Evolutionary conservation across 192 early-diverging fungal genomes (phyloP), one percentile per base, ranked within the genome.

Genomic region (Powellomyces hirtus): DNA sequence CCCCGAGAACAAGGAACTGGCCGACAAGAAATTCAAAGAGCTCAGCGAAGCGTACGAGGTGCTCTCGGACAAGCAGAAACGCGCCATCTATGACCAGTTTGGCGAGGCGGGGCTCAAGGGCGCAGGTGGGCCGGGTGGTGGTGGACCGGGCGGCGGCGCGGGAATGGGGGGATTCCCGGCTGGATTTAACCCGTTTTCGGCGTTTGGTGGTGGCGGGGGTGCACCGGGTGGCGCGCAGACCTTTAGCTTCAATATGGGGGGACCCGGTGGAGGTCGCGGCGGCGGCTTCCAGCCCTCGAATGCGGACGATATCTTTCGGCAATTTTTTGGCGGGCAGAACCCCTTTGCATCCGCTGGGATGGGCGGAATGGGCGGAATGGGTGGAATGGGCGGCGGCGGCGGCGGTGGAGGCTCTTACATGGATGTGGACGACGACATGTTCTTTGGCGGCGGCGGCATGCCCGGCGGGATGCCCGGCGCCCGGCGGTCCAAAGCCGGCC

Each of bases 221-320:
- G 60, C 62, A 22, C 31, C 58, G 26, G 77, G 74, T 34, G 85
- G 88, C 44, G 88, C 86, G 30, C 60, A 71, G 38, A 89, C 90
- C 30, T 94, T 90, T 58, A 69, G 79, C 0, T 96, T 95, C 68
- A 79, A 82, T 24, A 76, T 81, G 11, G 77, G 80, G 37, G 59
- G 64, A 37, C 63, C 59, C 40, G 71, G 74, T 46, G 67, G 59
- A 4, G 78, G 82, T 33, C n/a, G n/a, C n/a, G 77, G 77, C 18
- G 86, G 86, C 59, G 89, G 92, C 1, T 90, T 88, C 77, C 74
- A 75, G 26, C 94, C 94, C 34, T 82, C 86, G 1, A 81, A 89
- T 68, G 92, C 97, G 10, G 91, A 97, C 27, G 90, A 94, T 33
- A 97, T 99, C 64, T 99, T 98, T 65, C 77, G 79, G 20, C 85